Evolutionary conservation across 768 basidiomycete species (phyloP), one percentile per base, ranked within the genome.

Genomic region (Suillus decipiens): DNA sequence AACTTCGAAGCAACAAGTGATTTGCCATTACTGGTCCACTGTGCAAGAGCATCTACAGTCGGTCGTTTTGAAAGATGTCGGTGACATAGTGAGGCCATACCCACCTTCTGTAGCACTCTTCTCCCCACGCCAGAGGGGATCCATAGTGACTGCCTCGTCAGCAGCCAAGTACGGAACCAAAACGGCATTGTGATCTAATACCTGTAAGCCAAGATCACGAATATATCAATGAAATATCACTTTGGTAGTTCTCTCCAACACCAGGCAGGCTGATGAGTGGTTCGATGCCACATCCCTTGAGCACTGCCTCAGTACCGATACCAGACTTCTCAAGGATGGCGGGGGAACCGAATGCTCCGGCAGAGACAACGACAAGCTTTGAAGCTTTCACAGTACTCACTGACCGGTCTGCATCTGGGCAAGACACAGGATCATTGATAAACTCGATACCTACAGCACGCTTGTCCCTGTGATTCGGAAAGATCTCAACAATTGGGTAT

Each of bases 221-320:
- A 42, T 37, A 33, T 1, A 45, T 11, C 5, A 19, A 11, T 6
- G 43, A 31, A n/a, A 4, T 60, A 70, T 47, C 58, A 82, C 85
- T 85, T 73, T 81, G 78, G 61, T 83, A 85, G 66, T 90, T 84
- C 68, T 89, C 87, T 22, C 91, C 91, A 1, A 93, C 90, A 19
- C 88, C 88, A 1, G 90, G 89, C 15, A 93, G 82, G 60, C 90
- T 85, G 15, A 89, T 79, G 33, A 85, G 57, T 63, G 79, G 77
- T 8, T 74, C 67, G 37, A 93, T 81, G 12, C 78, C 79, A 59
- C 82, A 75, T 39, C 74, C 75, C 45, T 81, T 68, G 45, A 92
- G 75, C 45, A 88, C 66, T 1, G 74, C 69, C 22, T 72, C 68
- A 3, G 82, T 80, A 9, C 91, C 91, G 47, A 93, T 88, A 12